Base-by-base conservation (phyloP, 2,329 filamentous ascomycete species). In the Claviceps fusiformis region DNA sequence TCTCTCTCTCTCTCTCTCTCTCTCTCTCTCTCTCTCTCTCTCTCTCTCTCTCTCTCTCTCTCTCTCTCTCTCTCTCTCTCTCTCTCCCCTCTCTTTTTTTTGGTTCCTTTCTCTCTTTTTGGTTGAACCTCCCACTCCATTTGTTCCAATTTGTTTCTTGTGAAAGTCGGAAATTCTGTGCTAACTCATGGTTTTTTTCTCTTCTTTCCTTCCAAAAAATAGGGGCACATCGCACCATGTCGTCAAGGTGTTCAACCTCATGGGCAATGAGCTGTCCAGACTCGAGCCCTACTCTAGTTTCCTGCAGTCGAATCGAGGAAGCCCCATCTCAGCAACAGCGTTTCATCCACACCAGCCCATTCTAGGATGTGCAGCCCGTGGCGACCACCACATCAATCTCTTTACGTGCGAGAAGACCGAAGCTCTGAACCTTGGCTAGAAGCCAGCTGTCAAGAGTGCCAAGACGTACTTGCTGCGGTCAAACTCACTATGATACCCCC, bases 281-380 rank as follows among this genome's bases (percentile, higher is more conserved):
- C 82, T 93, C 59, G 91, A 97, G 68, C 92, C 92, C 0, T 95
- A 95, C 69, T 89, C 88, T 50, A 89, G 86, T 66, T 95, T 95
- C 74, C 75, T 95, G 17, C 84, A 88, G 59, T 86, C 90, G 63
- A 89, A 83, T 65, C 85, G 88, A 53, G 84, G 85, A 56, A 82
- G 85, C 7, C 87, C 93, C 1, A 95, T 98, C 61, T 85, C 90
- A 3, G 81, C 87, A 41, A 95, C 92, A 9, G 87, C 91, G 0
- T 98, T 97, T 75, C 93, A 98, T 71, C 93, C 93, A 1, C 93
- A 98, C 69, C 83, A 87, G 53, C 91, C 95, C 72, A 85, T 96
- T 69, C 78, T 98, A 58, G 91, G 89, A 41, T 93, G 87, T 63
- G 87, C 91, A 1, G 88, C 90, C 4, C 78, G 89, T 47, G 88